Evolutionary conservation across 116 monocot species (phyloP), one percentile per base, ranked within the genome.

Genomic region (Cymodocea nodosa): DNA sequence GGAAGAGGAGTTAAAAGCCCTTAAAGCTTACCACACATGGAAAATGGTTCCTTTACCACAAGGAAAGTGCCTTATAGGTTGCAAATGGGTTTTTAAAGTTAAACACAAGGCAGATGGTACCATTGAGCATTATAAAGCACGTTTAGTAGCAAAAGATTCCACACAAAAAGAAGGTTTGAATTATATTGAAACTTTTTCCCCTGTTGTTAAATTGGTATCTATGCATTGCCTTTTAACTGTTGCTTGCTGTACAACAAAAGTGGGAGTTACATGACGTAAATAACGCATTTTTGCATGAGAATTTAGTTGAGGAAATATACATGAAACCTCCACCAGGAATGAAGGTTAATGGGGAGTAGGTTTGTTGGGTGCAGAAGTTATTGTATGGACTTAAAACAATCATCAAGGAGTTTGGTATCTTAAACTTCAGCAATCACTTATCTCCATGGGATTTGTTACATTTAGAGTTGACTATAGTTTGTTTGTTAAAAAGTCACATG

Each of bases 21-120:
- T 60, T 15, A 12, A 60, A 60, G 60, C 24, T 39, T 15, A 63
- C 44, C 16, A n/a, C 35, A 49, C 63, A 39, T 63, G 63, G 22
- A 22, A 18, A 16, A 5, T 63, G 5, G n/a, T 20, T 35, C 20
- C 35, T 0, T 40, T 63, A 8, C 63, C 63, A 15, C 37, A 9
- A 19, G 40, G 10, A 15, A 60, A 60, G 6, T 30, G 2, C 37
- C 6, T n/a, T n/a, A 34, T 60, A 4, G 20, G 20, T 0, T 60
- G 35, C 16, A 60, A 24, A 24, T 60, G 60, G 60, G 60, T 60
- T 2, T 35, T 30, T 5, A 60, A 13, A 60, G 10, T 35, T 14
- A 60, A 60, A 12, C 6, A 25, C 7, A 60, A 60, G 34, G 10
- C 35, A 4, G 34, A 60, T 60, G 60, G 60, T 1, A 12, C 10